Conservation (phyloP, 441 rosid genomes). For the Brassica balearica region DNA sequence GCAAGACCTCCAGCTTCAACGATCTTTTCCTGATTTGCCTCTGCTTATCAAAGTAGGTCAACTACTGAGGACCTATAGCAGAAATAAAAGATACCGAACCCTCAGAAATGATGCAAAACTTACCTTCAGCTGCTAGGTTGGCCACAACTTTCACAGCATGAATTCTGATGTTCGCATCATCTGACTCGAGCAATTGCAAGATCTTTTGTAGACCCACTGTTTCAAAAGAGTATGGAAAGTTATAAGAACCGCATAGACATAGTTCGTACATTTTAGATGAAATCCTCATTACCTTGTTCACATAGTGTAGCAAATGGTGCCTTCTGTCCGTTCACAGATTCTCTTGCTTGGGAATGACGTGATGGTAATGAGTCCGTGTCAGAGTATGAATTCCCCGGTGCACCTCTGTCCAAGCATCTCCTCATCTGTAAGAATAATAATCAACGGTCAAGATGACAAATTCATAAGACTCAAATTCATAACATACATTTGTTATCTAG, state of each 20-base stretch:
- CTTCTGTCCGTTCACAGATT: constrained; percentile 68
- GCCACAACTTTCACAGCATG: constrained; percentile 99
- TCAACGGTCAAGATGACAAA: constrained; percentile 19
- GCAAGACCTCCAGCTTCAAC: constrained; percentile 98
- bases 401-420: constrained; percentile 68
- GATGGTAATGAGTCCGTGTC: constrained; percentile 64
- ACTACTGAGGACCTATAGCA: constrained; percentile 13
- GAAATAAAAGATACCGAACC: constrained; percentile 1
- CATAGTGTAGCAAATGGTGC: constrained; percentile 75
- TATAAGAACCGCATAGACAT: constrained; percentile 35
- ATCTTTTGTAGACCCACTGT: constrained; percentile 95
- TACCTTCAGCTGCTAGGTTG: constrained; percentile 98
- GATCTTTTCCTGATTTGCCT: constrained; percentile 89
- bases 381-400: constrained; percentile 59
- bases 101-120: constrained; percentile 28
- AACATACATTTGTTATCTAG: constrained; percentile 12
- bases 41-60: constrained; percentile 52
- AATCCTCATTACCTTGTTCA: constrained; percentile 73
- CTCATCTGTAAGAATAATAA: constrained; percentile 60
- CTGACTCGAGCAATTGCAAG: constrained; percentile 86
- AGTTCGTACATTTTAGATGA: constrained; percentile 22
- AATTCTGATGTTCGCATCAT: constrained; percentile 87
- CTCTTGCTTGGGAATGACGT: constrained; percentile 63
- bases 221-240: constrained; percentile 39
- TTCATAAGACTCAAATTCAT: constrained; percentile 5